Evolutionary conservation across 192 early-diverging fungal species (phyloP), one percentile per base, ranked within the genome.

Genomic region (Thamnidium elegans): DNA sequence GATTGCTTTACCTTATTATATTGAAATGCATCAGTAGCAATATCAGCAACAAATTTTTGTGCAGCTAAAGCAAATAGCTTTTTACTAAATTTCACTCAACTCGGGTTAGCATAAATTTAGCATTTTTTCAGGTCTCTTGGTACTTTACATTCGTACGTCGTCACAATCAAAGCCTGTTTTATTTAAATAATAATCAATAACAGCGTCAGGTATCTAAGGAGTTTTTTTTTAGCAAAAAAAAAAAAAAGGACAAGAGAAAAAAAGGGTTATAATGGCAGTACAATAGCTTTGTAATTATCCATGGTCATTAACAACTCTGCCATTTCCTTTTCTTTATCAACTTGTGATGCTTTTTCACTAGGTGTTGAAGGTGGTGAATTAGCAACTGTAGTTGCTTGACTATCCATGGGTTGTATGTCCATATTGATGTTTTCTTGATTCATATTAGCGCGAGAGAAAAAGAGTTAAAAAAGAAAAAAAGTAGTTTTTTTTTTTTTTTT

Each of bases 121-220:
- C 7, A 4, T 36, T 36, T 36, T 36, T 36, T 36, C n/a, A n/a
- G n/a, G n/a, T n/a, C n/a, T n/a, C n/a, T n/a, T n/a, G n/a, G 5
- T 32, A 58, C 23, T 51, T 56, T 58, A 70, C 86, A 93, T 78
- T 53, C 91, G 67, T 26, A 84, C 76, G 75, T 94, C 91, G 54
- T 89, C 85, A 65, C 87, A 91, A 39, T 90, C 84, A 63, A 93
- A 89, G 13, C 91, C 92, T 21, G 88, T 86, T 50, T 81, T 73
- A 58, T 82, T 76, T 10, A 94, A 72, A 67, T 95, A 94, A 69
- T 99, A 93, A 70, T 99, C 95, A 8, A 94, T 94, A 13, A 96
- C 89, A 20, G 91, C 88, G 67, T 96, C 96, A 39, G 94, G 94
- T 55, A 95, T 94, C 89, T 91, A 66, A 50, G 48, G 15, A 13